These are phyloP conservation scores for Linum trigynum DNA, from an alignment of 345 rosid genomes.

Conservation along the genomic window DNA sequence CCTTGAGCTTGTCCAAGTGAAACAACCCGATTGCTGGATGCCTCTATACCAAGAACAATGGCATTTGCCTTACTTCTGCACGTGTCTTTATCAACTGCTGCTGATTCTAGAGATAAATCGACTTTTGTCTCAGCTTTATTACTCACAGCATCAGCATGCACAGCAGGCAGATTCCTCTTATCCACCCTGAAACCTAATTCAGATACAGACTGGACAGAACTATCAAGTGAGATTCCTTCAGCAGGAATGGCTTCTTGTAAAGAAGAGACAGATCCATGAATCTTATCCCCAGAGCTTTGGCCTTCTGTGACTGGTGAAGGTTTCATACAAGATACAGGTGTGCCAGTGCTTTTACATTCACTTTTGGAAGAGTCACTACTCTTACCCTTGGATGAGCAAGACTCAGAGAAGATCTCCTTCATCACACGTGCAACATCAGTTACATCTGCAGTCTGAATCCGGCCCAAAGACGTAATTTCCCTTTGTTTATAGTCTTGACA, in stretches of 20 bases:
- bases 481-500: slow-evolving; percentile 28
- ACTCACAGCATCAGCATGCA: slow-evolving; percentile 15
- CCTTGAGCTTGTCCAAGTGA: background rate
- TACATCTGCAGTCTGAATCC: slow-evolving; percentile 38
- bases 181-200: slow-evolving; percentile 10
- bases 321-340: slow-evolving; percentile 18
- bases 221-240: slow-evolving; percentile 15
- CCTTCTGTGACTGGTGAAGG: slow-evolving; percentile 22
- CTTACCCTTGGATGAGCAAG: slow-evolving; percentile 38
- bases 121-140: slow-evolving; percentile 9
- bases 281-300: slow-evolving; percentile 20
- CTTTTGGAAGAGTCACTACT: slow-evolving; percentile 27
- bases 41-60: background rate
- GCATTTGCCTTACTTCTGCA: background rate
- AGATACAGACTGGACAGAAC: slow-evolving; percentile 11
- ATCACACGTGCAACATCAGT: slow-evolving; percentile 56
- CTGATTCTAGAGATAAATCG: slow-evolving; percentile 6
- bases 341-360: slow-evolving; percentile 25
- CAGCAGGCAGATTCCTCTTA: slow-evolving; percentile 10
- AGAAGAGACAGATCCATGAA: slow-evolving; percentile 6
- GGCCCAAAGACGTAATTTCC: slow-evolving; percentile 26
- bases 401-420: slow-evolving; percentile 56
- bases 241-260: slow-evolving; percentile 19
- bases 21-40: background rate
- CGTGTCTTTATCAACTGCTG: slow-evolving; percentile 3